Evolutionary conservation across 2,329 filamentous ascomycete genomes (phyloP), one percentile per base, ranked within the genome.

Genomic region (Teratosphaeria destructans): DNA sequence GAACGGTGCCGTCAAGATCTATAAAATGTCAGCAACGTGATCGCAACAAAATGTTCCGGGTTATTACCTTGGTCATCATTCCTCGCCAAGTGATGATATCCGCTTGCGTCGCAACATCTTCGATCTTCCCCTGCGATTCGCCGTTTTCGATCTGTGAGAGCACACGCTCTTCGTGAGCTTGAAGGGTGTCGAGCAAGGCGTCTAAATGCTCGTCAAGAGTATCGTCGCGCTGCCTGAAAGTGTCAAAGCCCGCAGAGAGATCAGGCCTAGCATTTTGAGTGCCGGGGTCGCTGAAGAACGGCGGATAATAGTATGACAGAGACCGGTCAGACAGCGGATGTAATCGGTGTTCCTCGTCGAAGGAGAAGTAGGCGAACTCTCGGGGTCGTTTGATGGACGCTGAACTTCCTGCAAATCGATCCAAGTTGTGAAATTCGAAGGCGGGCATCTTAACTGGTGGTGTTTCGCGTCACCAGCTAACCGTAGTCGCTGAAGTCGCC

Each of bases 331-430:
- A 90, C 4, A 70, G 61, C 3, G 87, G 82, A 55, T 80, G 85
- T 68, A 91, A 91, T 58, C 83, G 74, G 71, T 93, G 94, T 32
- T 91, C 78, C 53, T 91, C 84, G 72, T 97, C 90, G 74, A 94
- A 97, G 8, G 93, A 97, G 76, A 97, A 99, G 75, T 82, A 90
- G 3, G 93, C 83, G 64, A 99, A 89, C 78, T 99, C 94, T 77
- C 83, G 89, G 23, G 90, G 90, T 65, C 89, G 80, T 70, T 86
- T 86, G 62, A 95, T 86, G 3, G 87, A 81, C 61, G 88, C 83
- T 69, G 84, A 87, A 55, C 79, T 78, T 59, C 86, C 86, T 49
- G 77, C 76, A 71, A 93, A 93, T 55, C 85, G 83, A 60, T 80
- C 77, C 58, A 88, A 76, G n/a, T 88, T 88, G 66, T 88, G 82